phyloP scores from a whole-genome alignment of 345 rosid species.

The Populus ilicifolia region DNA sequence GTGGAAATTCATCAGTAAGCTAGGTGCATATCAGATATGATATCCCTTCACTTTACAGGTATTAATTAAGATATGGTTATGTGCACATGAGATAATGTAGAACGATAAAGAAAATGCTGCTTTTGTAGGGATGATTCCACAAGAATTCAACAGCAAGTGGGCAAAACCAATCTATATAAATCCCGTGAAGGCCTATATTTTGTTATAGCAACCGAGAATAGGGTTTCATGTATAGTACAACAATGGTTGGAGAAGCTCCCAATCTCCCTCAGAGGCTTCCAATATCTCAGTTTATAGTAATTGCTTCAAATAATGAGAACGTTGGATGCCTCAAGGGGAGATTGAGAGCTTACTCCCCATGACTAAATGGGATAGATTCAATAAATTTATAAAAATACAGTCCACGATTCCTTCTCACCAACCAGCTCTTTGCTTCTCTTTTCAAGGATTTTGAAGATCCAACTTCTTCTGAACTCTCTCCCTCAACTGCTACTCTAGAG shows the following conservation, averaged over 20 bases:
- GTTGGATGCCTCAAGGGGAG: not conserved
- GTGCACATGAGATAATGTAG: not conserved
- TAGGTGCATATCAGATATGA: not conserved
- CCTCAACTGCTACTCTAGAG: slow-evolving; percentile 34
- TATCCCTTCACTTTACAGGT: not conserved
- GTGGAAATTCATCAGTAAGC: not conserved
- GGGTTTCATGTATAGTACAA: not conserved
- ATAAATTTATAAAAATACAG: not conserved
- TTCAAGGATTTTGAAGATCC: slow-evolving; percentile 6
- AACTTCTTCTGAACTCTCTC: slow-evolving; percentile 40
- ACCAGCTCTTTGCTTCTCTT: not conserved
- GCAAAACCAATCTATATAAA: not conserved
- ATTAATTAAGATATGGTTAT: not conserved
- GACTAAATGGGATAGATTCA: not conserved
- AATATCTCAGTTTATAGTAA: not conserved
- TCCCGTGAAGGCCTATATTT: not conserved
- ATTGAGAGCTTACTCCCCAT: not conserved
- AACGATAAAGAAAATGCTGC: not conserved
- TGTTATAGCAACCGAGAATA: not conserved
- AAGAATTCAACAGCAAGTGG: not conserved
- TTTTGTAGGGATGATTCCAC: not conserved
- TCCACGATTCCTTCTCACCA: not conserved
- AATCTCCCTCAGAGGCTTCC: slow-evolving; percentile 6
- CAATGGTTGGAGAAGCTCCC: not conserved
- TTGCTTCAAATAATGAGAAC: not conserved